Percentiles rank a stretch among this genome's conserved stretches.
phyloP scores from a whole-genome alignment of 257 asterid species.

The Handroanthus guayacan region DNA sequence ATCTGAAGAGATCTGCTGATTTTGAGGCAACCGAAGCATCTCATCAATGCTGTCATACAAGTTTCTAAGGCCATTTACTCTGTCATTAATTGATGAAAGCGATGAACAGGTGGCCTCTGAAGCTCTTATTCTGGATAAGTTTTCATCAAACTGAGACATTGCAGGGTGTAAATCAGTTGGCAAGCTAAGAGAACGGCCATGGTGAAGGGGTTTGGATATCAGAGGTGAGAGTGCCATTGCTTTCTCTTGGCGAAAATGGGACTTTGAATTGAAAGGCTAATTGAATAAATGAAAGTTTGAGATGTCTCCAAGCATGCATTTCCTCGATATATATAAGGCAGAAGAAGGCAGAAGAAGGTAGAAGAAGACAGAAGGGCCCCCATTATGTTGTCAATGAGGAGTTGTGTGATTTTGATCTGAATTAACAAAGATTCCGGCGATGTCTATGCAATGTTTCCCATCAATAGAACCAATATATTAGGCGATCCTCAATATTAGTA shows the following conservation, averaged over 20 bases:
- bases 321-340: neutral
- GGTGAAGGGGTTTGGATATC: slow-evolving; percentile 34
- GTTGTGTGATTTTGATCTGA: slow-evolving; percentile 36
- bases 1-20: slow-evolving; percentile 37
- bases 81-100: slow-evolving; percentile 29
- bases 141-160: slow-evolving; percentile 33
- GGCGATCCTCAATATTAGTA: slow-evolving; percentile 23
- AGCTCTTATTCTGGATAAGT: slow-evolving; percentile 21
- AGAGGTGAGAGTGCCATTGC: slow-evolving; percentile 49
- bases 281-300: neutral
- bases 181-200: slow-evolving; percentile 37
- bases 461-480: neutral
- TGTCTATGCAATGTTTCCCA: slow-evolving; percentile 33
- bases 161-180: slow-evolving; percentile 38
- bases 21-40: slow-evolving; percentile 35
- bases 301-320: neutral
- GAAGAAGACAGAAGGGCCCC: slow-evolving; percentile 33
- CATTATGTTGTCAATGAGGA: neutral
- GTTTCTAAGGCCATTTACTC: slow-evolving; percentile 30
- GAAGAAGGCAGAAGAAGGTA: slow-evolving; percentile 26
- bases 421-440: slow-evolving; percentile 19
- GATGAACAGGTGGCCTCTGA: slow-evolving; percentile 31
- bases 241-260: neutral
- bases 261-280: neutral
- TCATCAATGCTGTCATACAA: slow-evolving; percentile 39